Percentiles rank a stretch among this genome's conserved stretches.
Conservation (phyloP, 306 rosid species). For the Cicer yamashitae region DNA sequence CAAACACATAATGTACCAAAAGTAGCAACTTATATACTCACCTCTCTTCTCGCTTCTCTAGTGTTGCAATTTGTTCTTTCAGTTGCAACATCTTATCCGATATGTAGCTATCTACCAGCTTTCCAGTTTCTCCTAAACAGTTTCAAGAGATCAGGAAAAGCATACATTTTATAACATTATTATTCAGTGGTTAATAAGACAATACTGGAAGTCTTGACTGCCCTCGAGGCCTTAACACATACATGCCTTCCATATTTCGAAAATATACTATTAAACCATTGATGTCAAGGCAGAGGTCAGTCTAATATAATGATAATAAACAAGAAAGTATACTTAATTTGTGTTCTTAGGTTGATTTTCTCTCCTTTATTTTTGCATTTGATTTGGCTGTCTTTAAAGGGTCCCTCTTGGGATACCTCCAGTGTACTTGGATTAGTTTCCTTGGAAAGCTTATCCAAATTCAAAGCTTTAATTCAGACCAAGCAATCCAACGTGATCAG, state of each 20-base stretch:
- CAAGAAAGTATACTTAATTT: slow-evolving; percentile 29
- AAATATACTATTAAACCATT: slow-evolving; percentile 24
- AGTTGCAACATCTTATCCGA: slow-evolving; percentile 82
- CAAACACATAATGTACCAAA: slow-evolving; percentile 22
- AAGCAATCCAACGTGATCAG: neutral
- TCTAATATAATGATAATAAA: slow-evolving; percentile 4
- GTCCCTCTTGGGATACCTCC: slow-evolving; percentile 12
- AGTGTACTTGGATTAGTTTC: neutral
- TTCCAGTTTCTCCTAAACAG: slow-evolving; percentile 82
- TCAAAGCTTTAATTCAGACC: neutral
- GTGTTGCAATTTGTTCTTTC: slow-evolving; percentile 92
- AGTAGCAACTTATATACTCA: slow-evolving; percentile 40
- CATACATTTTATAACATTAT: slow-evolving; percentile 1
- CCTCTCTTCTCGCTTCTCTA: slow-evolving; percentile 98
- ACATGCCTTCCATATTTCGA: slow-evolving; percentile 14
- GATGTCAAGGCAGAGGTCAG: slow-evolving; percentile 21
- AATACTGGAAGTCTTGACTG: slow-evolving; percentile 12
- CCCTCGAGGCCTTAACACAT: neutral
- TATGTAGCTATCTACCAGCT: slow-evolving; percentile 80
- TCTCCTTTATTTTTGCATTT: slow-evolving; percentile 16
- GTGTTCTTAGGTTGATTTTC: neutral
- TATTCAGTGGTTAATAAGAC: slow-evolving; percentile 14
- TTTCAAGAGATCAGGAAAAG: slow-evolving; percentile 42
- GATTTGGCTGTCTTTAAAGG: neutral
- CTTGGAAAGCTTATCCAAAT: neutral